phyloP scores from a whole-genome alignment of 352 stramenopile species.

The Thalassiosira ordinaria region DNA sequence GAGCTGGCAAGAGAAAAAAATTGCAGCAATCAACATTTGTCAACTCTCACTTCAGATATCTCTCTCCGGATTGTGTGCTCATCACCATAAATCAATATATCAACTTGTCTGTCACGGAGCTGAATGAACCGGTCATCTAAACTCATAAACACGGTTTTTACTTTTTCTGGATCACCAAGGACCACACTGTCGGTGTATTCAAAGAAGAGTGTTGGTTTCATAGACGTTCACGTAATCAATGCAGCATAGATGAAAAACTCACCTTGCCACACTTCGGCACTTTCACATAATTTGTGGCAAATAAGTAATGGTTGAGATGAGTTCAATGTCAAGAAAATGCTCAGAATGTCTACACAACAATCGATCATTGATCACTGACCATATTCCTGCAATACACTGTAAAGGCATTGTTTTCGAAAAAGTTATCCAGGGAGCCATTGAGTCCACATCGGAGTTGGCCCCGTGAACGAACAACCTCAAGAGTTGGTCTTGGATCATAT shows the following conservation, averaged over 20 bases:
- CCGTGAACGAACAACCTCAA: not conserved
- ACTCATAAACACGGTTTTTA: not conserved
- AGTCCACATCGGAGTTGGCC: not conserved
- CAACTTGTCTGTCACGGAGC: not conserved
- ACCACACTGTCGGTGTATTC: no score
- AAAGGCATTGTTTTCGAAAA: not conserved
- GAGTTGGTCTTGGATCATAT: not conserved
- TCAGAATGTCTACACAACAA: no score
- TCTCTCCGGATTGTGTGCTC: not conserved
- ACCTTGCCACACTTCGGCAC: not conserved
- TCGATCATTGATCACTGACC: not conserved
- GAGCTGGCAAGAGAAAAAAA: no score
- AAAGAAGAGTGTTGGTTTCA: no score
- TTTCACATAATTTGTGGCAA: not conserved
- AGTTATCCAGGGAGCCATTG: not conserved
- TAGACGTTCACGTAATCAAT: no score
- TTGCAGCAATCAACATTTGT: not conserved
- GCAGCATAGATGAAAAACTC: no score
- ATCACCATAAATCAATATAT: not conserved
- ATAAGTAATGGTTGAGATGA: not conserved
- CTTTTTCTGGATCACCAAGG: not conserved
- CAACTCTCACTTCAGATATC: not conserved
- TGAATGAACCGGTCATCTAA: not conserved
- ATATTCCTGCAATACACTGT: not conserved
- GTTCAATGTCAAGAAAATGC: no score